Evolutionary conservation across 768 basidiomycete genomes (phyloP).

Genomic region (Mycena venus): DNA sequence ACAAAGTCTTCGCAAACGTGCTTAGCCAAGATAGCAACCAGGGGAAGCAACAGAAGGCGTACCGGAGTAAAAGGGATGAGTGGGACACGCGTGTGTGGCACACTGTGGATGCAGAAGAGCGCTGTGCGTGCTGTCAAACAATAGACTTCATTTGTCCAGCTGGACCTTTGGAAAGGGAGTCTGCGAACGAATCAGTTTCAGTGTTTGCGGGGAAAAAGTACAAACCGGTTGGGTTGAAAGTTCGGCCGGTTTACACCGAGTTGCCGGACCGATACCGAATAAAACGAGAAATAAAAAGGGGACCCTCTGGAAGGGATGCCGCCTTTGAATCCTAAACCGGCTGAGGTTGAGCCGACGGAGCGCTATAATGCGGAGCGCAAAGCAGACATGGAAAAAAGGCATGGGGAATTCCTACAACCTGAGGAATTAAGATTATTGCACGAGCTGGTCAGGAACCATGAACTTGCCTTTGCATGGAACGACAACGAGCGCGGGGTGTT

Average conservation of each 20-base stretch:
- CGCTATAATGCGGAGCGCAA: not conserved
- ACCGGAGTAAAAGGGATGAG: no score
- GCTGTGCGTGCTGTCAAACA: not conserved
- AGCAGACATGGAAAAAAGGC: conserved; percentile 14
- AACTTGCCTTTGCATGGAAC: conserved; percentile 22
- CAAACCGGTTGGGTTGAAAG: no score
- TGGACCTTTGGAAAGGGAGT: not conserved
- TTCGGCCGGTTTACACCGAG: no score
- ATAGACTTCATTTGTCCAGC: no score
- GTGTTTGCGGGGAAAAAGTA: no score
- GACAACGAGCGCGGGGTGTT: conserved; percentile 6
- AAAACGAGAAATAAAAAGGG: no score
- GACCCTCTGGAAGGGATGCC: no score
- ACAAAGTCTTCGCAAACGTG: conserved; percentile 12
- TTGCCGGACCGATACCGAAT: no score
- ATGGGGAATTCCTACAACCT: conserved; percentile 36
- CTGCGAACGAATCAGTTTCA: no score
- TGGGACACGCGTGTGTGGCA: no score
- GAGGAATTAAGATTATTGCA: no score
- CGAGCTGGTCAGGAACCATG: conserved; percentile 36
- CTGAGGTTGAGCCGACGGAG: conserved; percentile 31
- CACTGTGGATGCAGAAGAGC: no score
- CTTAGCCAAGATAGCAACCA: not conserved
- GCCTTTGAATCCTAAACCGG: conserved; percentile 28
- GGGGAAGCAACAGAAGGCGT: not conserved